phyloP scores from a whole-genome alignment of 768 basidiomycete genomes.

The Ephemerocybe angulata region DNA sequence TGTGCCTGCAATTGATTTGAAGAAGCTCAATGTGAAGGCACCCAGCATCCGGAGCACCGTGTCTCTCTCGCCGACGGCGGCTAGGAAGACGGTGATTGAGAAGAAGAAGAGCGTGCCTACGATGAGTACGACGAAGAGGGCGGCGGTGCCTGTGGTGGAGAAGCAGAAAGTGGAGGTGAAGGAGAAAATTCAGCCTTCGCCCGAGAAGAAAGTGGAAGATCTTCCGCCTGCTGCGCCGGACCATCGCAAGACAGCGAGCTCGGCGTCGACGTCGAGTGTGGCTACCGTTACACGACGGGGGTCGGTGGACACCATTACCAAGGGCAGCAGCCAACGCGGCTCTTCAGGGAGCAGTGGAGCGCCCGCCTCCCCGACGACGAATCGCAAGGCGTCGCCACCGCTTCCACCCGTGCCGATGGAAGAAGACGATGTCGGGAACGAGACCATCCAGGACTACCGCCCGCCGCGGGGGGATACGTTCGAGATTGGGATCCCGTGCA shows the following conservation, averaged over 20 bases:
- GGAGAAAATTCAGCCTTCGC: constrained; percentile 12
- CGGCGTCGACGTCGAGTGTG: constrained; percentile 39
- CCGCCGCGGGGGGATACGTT: constrained; percentile 64
- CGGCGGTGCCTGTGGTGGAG: constrained; percentile 1
- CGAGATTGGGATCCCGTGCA: constrained; percentile 86
- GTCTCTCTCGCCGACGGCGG: constrained; percentile 1
- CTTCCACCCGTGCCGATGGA: constrained; percentile 14
- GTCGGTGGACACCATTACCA: constrained; percentile 46
- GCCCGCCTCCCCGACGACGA: background rate
- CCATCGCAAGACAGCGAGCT: constrained; percentile 45
- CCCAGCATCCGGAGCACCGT: constrained; percentile 12
- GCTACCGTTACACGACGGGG: constrained; percentile 39
- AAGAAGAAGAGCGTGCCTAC: background rate
- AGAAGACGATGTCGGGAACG: constrained; percentile 8
- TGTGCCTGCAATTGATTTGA: constrained; percentile 11
- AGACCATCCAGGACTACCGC: background rate
- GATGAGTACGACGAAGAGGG: background rate
- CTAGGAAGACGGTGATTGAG: constrained; percentile 14
- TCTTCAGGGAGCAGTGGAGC: background rate
- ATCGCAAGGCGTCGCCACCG: constrained; percentile 4
- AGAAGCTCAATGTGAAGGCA: constrained; percentile 7
- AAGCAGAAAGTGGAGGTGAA: constrained; percentile 12
- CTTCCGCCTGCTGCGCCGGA: constrained; percentile 19
- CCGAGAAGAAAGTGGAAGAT: constrained; percentile 4
- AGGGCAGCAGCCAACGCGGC: background rate